Conservation (phyloP, 2,329 filamentous ascomycete genomes). For the Xylariaceae sp. region DNA sequence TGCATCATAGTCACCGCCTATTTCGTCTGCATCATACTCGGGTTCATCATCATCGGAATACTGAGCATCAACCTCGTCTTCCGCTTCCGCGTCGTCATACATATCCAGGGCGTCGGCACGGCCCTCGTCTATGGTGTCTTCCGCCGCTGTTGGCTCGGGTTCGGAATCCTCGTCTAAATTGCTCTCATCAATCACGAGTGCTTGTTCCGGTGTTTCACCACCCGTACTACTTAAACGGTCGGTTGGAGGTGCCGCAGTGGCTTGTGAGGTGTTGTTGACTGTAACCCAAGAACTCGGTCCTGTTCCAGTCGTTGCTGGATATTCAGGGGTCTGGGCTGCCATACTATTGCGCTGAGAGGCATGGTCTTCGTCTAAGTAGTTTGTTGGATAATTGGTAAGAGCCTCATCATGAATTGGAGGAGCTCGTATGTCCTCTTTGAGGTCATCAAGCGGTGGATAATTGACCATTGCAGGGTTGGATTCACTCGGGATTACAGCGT, state of each 20-base stretch:
- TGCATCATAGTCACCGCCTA: slow-evolving; percentile 42
- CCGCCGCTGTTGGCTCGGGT: slow-evolving; percentile 25
- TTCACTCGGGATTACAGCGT: neutral
- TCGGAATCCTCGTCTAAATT: slow-evolving; percentile 35
- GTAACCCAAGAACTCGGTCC: slow-evolving; percentile 35
- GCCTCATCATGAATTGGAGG: slow-evolving; percentile 14
- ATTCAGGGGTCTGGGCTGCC: slow-evolving; percentile 8
- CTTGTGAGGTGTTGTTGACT: slow-evolving; percentile 31
- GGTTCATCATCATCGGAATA: slow-evolving; percentile 40
- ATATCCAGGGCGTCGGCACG: slow-evolving; percentile 28
- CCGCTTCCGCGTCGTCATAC: slow-evolving; percentile 36
- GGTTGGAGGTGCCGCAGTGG: slow-evolving; percentile 19
- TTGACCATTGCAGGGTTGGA: neutral
- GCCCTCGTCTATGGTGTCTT: slow-evolving; percentile 26
- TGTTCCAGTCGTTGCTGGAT: slow-evolving; percentile 7
- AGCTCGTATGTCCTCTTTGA: slow-evolving; percentile 20
- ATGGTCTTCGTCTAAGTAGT: slow-evolving; percentile 30
- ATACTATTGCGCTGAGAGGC: slow-evolving; percentile 13
- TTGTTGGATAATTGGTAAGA: slow-evolving; percentile 32
- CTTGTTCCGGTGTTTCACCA: slow-evolving; percentile 34
- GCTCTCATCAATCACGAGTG: slow-evolving; percentile 41
- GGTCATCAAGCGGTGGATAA: slow-evolving; percentile 34
- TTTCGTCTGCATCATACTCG: slow-evolving; percentile 40
- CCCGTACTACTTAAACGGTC: slow-evolving; percentile 28
- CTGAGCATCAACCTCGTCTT: slow-evolving; percentile 36